Evolutionary conservation across 2,329 filamentous ascomycete species (phyloP).

Genomic region (Monosporascus sp.): DNA sequence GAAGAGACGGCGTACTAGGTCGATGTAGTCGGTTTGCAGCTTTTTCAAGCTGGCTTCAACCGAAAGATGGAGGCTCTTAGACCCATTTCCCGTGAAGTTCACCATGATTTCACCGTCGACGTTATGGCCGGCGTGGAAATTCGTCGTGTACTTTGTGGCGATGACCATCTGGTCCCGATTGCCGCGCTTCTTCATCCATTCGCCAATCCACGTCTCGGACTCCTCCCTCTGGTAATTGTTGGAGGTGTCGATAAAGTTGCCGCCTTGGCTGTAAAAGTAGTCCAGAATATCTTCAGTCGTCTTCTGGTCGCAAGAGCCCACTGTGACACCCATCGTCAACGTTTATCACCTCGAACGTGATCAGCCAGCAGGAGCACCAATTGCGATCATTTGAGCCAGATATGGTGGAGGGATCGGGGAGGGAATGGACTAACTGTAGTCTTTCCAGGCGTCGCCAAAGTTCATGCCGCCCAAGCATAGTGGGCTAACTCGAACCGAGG

Average conservation of each 20-base stretch:
- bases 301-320: conserved; percentile 52
- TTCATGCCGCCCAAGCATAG: conserved; percentile 50
- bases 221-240: conserved; percentile 54
- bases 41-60: conserved; percentile 50
- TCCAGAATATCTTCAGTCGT: conserved; percentile 53
- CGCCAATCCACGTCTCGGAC: conserved; percentile 52
- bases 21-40: conserved; percentile 54
- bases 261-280: conserved; percentile 49
- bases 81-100: conserved; percentile 52
- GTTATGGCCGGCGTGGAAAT: conserved; percentile 30
- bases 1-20: conserved; percentile 21
- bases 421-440: conserved; percentile 12
- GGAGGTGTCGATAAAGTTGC: conserved; percentile 65
- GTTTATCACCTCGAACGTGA: no score
- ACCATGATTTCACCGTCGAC: conserved; percentile 12
- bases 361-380: no score
- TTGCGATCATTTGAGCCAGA: no score
- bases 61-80: conserved; percentile 51
- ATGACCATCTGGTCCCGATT: conserved; percentile 50
- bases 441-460: conserved; percentile 41
- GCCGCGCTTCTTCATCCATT: conserved; percentile 46
- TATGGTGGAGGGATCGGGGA: no score
- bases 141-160: conserved; percentile 51
- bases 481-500: conserved; percentile 47
- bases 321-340: no score